Evolutionary conservation across 2,329 filamentous ascomycete species (phyloP).

Genomic region (Davidsoniella eucalypti): DNA sequence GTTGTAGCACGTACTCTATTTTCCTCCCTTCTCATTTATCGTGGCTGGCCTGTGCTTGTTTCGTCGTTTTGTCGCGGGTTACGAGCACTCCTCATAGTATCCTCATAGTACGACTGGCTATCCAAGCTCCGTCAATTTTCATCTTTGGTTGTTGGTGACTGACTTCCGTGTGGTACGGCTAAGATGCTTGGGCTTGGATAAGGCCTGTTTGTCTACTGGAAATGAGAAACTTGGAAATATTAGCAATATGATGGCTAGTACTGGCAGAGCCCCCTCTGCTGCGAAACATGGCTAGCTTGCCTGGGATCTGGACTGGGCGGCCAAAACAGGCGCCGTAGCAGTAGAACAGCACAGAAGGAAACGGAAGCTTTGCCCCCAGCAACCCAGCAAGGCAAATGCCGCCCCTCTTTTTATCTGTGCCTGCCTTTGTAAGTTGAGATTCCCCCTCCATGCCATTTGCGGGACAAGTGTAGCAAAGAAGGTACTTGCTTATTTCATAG

Average conservation of each 20-base stretch:
- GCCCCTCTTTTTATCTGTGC: neutral
- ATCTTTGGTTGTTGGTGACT: too few relatives aligned
- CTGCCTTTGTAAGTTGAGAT: too few relatives aligned
- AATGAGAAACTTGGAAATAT: too few relatives aligned
- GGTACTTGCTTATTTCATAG: neutral
- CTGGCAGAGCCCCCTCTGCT: too few relatives aligned
- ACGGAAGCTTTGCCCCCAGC: neutral
- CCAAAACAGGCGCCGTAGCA: too few relatives aligned
- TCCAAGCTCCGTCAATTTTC: too few relatives aligned
- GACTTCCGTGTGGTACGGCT: too few relatives aligned
- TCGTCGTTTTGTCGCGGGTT: slow-evolving; percentile 5
- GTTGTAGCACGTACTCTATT: neutral
- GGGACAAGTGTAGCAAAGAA: neutral
- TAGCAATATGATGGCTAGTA: too few relatives aligned
- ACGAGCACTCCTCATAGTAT: neutral
- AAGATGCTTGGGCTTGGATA: too few relatives aligned
- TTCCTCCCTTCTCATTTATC: neutral
- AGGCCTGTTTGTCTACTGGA: too few relatives aligned
- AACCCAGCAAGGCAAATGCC: neutral
- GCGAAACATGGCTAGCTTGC: too few relatives aligned
- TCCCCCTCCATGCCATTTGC: neutral
- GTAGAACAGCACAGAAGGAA: slow-evolving; percentile 5
- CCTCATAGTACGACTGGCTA: neutral
- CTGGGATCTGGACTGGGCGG: too few relatives aligned
- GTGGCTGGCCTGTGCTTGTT: slow-evolving; percentile 6